Conservation (phyloP, 139 green algal genomes). For the Volvox africanus region DNA sequence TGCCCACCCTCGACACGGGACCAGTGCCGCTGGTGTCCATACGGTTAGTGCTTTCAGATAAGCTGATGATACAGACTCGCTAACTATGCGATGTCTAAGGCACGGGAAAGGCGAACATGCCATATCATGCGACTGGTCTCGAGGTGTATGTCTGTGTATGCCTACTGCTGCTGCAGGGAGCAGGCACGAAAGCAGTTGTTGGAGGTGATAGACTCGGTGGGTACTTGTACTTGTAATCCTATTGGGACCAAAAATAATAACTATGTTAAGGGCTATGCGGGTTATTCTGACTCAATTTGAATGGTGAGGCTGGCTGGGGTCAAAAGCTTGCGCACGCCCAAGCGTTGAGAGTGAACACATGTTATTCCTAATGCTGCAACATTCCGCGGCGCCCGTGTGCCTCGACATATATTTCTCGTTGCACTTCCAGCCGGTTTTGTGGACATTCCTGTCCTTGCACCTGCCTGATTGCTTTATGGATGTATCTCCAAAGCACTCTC, state of each 20-base stretch:
- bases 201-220: conserved; percentile 79
- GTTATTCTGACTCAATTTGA: too few relatives aligned
- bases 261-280: too few relatives aligned
- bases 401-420: too few relatives aligned
- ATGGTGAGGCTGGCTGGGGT: background rate
- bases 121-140: background rate
- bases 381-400: too few relatives aligned
- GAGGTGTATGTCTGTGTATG: background rate
- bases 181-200: conserved; percentile 72
- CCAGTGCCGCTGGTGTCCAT: conserved; percentile 66
- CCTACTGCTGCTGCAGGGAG: conserved; percentile 55
- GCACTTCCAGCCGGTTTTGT: too few relatives aligned
- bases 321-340: too few relatives aligned
- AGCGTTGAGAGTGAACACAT: too few relatives aligned
- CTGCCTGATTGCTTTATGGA: too few relatives aligned
- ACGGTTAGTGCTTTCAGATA: conserved; percentile 51
- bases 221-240: background rate
- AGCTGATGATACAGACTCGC: background rate
- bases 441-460: too few relatives aligned
- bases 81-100: background rate
- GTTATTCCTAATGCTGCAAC: too few relatives aligned
- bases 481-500: too few relatives aligned
- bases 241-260: too few relatives aligned
- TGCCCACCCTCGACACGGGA: conserved; percentile 68
- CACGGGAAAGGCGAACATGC: background rate